Base-by-base conservation (phyloP, 1,284 basidiomycete species). In the Sanghuangporus sanghuang region DNA sequence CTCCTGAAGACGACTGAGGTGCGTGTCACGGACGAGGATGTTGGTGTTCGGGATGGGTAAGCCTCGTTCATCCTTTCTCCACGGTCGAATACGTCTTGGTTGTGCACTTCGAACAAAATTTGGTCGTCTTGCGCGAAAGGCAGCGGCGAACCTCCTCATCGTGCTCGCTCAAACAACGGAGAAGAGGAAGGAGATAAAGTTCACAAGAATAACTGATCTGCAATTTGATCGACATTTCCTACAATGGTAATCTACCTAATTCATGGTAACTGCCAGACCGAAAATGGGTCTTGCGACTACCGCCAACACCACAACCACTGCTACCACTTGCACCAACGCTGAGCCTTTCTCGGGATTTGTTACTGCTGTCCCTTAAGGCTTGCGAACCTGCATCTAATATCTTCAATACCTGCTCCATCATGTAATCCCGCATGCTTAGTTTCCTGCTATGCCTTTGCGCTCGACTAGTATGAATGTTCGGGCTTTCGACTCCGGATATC, bases 1-100 rank as follows among this genome's bases (percentile, higher is more conserved):
- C 68, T 95, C 89, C 65, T 84, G 79, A 64, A 95, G 84, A 55
- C 96, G 87, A 70, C 84, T 90, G 65, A 85, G 81, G 56, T 92
- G 87, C 53, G 90, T 92, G 70, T 91, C 85, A 69, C 87, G 85
- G 40, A 88, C 76, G 69, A 85, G 67, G 67, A 89, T 70, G 64
- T 81, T 78, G 68, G 86, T 81, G 70, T 86, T 88, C 2, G 89
- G 90, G 59, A 82, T 79, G 27, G 89, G 90, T 9, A 91, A 80
- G 21, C 82, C 80, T 12, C 77, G 76, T 18, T 74, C 72, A 75
- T 86, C 78, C 61, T 74, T 76, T 64, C 73, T 64, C 63, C 63
- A 64, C 52, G 63, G 59, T n/a, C 54, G 42, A 36, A 57, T 58
- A 39, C 59, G 63, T 2, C 59, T 39, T 42, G 27, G 49, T 23